These are phyloP conservation scores for Spiraea crenata DNA, from an alignment of 331 rosid species.

Conservation along the genomic window DNA sequence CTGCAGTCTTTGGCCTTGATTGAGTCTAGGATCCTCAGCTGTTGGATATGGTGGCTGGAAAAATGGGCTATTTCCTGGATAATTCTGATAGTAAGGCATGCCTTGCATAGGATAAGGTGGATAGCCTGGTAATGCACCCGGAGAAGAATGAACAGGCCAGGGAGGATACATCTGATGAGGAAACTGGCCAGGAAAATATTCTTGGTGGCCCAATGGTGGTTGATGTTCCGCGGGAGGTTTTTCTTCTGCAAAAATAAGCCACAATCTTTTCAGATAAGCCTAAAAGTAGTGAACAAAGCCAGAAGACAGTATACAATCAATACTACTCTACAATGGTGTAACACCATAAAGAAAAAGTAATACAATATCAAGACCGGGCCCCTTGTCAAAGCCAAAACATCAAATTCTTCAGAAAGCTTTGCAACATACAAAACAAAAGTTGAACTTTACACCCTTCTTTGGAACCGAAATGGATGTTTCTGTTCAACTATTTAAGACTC, in stretches of 20 bases:
- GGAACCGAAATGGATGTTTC: neutral
- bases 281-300: neutral
- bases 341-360: neutral
- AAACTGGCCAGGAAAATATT: slow-evolving; percentile 78
- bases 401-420: neutral
- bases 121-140: slow-evolving; percentile 71
- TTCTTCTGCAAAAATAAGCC: slow-evolving; percentile 51
- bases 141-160: slow-evolving; percentile 93
- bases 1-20: slow-evolving; percentile 47
- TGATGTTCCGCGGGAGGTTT: slow-evolving; percentile 56
- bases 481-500: slow-evolving; percentile 1
- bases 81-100: slow-evolving; percentile 84
- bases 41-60: slow-evolving; percentile 77
- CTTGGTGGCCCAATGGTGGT: slow-evolving; percentile 57
- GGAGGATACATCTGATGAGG: slow-evolving; percentile 85
- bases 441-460: neutral
- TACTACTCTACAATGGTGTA: slow-evolving; percentile 5
- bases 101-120: slow-evolving; percentile 91
- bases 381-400: slow-evolving; percentile 8
- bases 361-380: neutral
- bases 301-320: neutral
- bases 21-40: slow-evolving; percentile 59
- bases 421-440: neutral
- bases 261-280: slow-evolving; percentile 17
- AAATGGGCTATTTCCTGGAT: slow-evolving; percentile 69